phyloP scores from a whole-genome alignment of 371 early-diverging fungal species.

The Conidiobolus incongruus region DNA sequence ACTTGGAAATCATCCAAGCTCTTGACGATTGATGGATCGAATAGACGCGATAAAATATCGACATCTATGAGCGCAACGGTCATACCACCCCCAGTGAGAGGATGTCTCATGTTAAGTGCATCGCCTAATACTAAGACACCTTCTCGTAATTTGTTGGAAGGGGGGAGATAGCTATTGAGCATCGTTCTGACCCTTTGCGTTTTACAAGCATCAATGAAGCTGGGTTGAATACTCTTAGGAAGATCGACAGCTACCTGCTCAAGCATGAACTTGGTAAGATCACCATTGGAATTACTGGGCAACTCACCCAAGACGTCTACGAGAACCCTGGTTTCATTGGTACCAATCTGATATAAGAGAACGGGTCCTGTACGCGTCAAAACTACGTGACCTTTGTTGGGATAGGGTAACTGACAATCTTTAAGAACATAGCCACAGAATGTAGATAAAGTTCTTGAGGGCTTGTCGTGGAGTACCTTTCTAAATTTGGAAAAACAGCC shows the following conservation, averaged over 20 bases:
- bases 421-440: constrained; percentile 23
- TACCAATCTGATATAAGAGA: constrained; percentile 82
- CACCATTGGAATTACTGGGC: constrained; percentile 39
- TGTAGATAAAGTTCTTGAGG: constrained; percentile 9
- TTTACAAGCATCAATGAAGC: constrained; percentile 43
- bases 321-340: constrained; percentile 71
- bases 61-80: constrained; percentile 85
- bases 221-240: constrained; percentile 27
- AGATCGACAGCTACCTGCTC: constrained; percentile 36
- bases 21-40: constrained; percentile 22
- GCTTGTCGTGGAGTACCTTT: constrained; percentile 26
- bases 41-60: constrained; percentile 25
- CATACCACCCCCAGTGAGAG: constrained; percentile 87
- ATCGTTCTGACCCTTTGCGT: constrained; percentile 57
- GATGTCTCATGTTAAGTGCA: constrained; percentile 86
- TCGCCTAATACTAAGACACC: constrained; percentile 79
- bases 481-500: constrained; percentile 90
- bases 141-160: constrained; percentile 25
- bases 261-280: constrained; percentile 24
- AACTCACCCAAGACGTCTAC: constrained; percentile 82
- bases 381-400: constrained; percentile 76
- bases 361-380: constrained; percentile 68
- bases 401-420: constrained; percentile 49
- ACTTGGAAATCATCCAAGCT: constrained; percentile 13
- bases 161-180: constrained; percentile 72